Evolutionary conservation across 768 basidiomycete species (phyloP), one percentile per base, ranked within the genome.

Genomic region (Mycena belliarum): DNA sequence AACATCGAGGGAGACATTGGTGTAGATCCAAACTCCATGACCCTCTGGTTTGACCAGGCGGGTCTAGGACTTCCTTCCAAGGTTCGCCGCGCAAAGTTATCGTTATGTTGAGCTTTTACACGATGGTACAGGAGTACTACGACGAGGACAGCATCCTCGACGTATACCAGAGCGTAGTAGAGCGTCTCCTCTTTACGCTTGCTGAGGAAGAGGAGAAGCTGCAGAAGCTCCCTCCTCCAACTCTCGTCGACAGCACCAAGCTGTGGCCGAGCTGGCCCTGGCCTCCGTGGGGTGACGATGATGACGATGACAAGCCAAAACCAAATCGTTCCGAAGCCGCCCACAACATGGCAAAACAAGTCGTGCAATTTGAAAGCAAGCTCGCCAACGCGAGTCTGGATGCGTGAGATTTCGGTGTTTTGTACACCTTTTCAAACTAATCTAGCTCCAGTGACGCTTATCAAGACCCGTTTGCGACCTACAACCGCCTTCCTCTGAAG

Each of bases 1-100:
- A 77, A 76, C n/a, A 80, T 95, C 55, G 93, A 96, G 57, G 95
- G 95, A 28, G 95, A 98, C 69, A 82, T 85, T 23, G 93, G 88
- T 9, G 79, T 84, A 6, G 93, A 97, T 65, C 93, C 95, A 0
- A 92, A 95, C 65, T 76, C 79, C 48, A 93, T 96, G 86, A 80
- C 82, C 0, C 77, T 94, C 15, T 94, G 90, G 89, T 87, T 96
- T 65, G 88, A 82, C 63, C 95, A 97, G 68, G 82, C 90, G 3
- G 75, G 73, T 9, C 76, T 96, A 15, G 91, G 93, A 40, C 84
- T 97, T 14, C 95, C 93, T 2, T 86, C 95, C 16, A 95, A 95
- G 82, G 92, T 90, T 29, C 50, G 35, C 66, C 53, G 29, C 7
- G 12, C 29, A 32, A 3, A 42, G 45, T 35, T 18, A 16, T 35